Conservation (phyloP, 2,329 filamentous ascomycete genomes). For the Colletotrichum destructivum region DNA sequence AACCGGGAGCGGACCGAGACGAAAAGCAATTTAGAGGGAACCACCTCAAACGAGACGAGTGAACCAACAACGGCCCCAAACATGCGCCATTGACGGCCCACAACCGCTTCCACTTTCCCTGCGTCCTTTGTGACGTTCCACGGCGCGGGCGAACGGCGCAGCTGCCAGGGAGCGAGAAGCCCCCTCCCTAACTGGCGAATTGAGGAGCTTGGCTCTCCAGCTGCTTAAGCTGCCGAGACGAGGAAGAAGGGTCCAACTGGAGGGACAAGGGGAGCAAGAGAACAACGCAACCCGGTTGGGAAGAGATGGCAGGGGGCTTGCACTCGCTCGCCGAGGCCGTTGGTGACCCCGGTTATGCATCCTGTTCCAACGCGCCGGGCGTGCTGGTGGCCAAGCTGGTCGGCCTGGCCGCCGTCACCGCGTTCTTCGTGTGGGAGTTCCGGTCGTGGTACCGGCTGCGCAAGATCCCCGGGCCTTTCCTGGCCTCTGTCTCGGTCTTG, state of each 20-base stretch:
- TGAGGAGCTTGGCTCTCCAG: neutral
- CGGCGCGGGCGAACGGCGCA: neutral
- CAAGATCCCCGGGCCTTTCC: conserved; percentile 49
- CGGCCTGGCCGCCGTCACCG: neutral
- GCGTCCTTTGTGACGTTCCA: conserved; percentile 11
- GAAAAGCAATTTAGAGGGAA: neutral
- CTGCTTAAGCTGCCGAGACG: neutral
- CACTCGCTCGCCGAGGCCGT: neutral
- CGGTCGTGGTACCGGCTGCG: conserved; percentile 49
- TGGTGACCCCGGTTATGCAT: neutral
- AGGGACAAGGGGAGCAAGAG: neutral
- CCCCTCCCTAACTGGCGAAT: neutral
- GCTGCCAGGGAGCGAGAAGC: conserved; percentile 18
- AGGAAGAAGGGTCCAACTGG: neutral
- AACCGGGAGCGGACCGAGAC: conserved; percentile 5
- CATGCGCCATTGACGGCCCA: conserved; percentile 24
- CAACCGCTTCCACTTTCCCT: neutral
- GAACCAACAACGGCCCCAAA: neutral
- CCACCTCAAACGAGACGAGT: neutral
- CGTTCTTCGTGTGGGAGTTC: conserved; percentile 39
- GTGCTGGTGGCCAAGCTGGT: conserved; percentile 6
- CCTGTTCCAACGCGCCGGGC: neutral
- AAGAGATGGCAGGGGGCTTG: neutral
- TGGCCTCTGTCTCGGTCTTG: conserved; percentile 46
- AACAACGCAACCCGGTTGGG: neutral